phyloP scores from a whole-genome alignment of 2,329 filamentous ascomycete species.

The Pseudocercospora fuligena region DNA sequence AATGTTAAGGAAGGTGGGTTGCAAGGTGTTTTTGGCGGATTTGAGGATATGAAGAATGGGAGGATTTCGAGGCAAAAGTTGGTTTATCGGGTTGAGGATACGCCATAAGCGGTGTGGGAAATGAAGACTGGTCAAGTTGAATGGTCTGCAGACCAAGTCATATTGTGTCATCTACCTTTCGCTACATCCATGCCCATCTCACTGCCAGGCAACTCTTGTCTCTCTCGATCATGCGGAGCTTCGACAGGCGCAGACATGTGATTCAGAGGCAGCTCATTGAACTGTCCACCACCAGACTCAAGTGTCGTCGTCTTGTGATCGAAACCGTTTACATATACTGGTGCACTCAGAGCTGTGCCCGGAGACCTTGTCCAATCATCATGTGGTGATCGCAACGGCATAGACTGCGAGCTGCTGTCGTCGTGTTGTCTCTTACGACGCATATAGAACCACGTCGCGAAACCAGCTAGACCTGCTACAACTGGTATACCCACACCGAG shows the following conservation, averaged over 20 bases:
- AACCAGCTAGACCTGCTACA: slow-evolving; percentile 2
- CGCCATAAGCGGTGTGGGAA: too few species aligned
- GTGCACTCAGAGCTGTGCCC: neutral
- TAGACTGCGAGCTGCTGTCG: slow-evolving; percentile 5
- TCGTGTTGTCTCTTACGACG: neutral
- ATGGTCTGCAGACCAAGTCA: too few species aligned
- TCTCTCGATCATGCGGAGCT: neutral
- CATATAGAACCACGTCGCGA: slow-evolving; percentile 3
- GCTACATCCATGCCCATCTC: neutral
- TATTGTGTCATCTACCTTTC: neutral
- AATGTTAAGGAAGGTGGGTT: slow-evolving; percentile 49
- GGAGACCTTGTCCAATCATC: neutral
- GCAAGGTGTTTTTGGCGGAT: slow-evolving; percentile 48
- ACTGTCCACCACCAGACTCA: neutral
- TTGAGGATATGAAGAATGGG: slow-evolving; percentile 49
- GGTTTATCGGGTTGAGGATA: slow-evolving; percentile 45
- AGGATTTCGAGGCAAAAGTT: slow-evolving; percentile 55
- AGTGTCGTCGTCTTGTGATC: neutral
- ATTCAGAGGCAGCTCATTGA: neutral
- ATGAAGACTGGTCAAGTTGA: too few species aligned
- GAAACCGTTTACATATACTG: neutral
- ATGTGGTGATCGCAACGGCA: neutral
- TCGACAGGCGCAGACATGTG: neutral
- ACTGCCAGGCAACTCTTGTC: neutral
- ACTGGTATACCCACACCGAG: slow-evolving; percentile 1